phyloP scores from a whole-genome alignment of 768 basidiomycete genomes.

The Lepiota venenata region DNA sequence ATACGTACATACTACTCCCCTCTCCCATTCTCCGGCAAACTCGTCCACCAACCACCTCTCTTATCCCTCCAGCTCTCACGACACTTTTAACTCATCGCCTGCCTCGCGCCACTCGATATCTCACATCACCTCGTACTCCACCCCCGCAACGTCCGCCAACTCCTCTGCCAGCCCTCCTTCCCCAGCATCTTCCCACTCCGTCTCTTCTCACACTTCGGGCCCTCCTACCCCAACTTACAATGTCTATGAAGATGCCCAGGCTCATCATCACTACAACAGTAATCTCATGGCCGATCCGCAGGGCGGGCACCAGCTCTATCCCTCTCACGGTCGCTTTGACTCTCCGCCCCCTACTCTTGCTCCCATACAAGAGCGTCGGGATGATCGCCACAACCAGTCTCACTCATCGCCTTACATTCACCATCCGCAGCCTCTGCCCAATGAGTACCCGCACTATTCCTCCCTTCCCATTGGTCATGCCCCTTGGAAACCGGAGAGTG shows the following conservation, averaged over 20 bases:
- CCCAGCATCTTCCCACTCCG: conserved; percentile 49
- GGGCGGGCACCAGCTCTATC: conserved; percentile 14
- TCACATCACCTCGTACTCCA: conserved; percentile 47
- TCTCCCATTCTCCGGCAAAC: conserved; percentile 23
- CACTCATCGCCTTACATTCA: conserved; percentile 37
- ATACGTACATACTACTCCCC: conserved; percentile 35
- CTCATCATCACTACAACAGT: conserved; percentile 30
- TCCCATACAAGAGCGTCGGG: conserved; percentile 48
- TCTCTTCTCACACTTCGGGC: conserved; percentile 39
- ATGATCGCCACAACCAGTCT: conserved; percentile 25
- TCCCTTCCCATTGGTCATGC: conserved; percentile 34
- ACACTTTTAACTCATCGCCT: conserved; percentile 26
- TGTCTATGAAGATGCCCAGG: conserved; percentile 41
- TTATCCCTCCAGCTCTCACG: conserved; percentile 28
- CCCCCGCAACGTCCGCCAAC: conserved; percentile 23
- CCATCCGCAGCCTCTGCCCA: conserved; percentile 34
- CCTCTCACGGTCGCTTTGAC: conserved; percentile 32
- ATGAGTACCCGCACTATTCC: conserved; percentile 40
- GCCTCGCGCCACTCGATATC: conserved; percentile 59
- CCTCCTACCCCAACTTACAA: conserved; percentile 44
- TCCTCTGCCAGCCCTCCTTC: conserved; percentile 40
- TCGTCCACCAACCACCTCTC: conserved; percentile 17
- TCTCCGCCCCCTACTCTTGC: conserved; percentile 56
- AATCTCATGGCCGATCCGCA: conserved; percentile 24
- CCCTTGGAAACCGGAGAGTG: conserved; percentile 45